Conservation (phyloP, 768 basidiomycete species). For the Mycena kentingensis region DNA sequence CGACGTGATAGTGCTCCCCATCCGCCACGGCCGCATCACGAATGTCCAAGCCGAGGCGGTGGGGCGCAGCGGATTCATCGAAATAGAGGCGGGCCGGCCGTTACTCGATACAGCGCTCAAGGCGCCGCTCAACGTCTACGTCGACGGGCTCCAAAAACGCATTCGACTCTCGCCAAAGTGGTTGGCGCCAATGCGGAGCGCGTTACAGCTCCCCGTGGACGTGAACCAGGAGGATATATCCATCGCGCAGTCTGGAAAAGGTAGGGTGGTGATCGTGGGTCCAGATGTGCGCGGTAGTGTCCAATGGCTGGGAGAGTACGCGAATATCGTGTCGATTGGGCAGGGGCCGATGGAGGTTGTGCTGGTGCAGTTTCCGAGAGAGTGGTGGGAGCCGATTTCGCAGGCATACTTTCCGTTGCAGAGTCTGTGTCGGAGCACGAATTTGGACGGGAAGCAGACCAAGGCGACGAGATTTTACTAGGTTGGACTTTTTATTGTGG, state of each 20-base stretch:
- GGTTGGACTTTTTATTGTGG: neutral
- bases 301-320: neutral
- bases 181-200: conserved; percentile 1
- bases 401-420: neutral
- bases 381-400: neutral
- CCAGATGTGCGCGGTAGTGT: neutral
- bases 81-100: neutral
- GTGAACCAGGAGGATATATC: neutral
- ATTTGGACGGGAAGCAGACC: neutral
- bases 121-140: neutral
- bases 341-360: neutral
- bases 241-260: neutral
- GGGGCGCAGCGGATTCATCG: neutral
- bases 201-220: neutral
- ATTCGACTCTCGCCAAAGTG: neutral
- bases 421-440: neutral
- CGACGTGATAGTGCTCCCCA: neutral
- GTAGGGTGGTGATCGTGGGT: neutral
- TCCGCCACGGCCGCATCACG: neutral
- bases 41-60: neutral
- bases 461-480: conserved; percentile 3
- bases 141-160: neutral
- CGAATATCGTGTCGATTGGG: neutral
- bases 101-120: neutral
- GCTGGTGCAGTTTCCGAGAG: neutral